Evolutionary conservation across 352 stramenopile species (phyloP).

Genomic region (Thalassiosira mediterranea): DNA sequence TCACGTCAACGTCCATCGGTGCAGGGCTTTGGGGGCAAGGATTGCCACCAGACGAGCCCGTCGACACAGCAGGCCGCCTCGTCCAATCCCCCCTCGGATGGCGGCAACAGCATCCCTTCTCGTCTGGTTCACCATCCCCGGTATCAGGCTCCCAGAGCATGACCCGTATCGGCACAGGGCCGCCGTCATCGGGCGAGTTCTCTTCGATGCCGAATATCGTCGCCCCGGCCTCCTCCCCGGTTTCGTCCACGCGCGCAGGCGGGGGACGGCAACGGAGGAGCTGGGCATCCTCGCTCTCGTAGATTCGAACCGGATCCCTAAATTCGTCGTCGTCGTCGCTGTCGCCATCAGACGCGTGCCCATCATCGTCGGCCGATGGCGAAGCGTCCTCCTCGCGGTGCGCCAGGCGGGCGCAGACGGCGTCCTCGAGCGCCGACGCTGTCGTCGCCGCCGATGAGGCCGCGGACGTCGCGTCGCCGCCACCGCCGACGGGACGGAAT

Average conservation of each 20-base stretch:
- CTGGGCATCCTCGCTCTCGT: slow-evolving; percentile 42
- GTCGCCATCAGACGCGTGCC: background rate
- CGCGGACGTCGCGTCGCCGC: no score
- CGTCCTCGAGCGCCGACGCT: slow-evolving; percentile 22
- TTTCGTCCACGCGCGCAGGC: background rate
- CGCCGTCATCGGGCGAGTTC: background rate
- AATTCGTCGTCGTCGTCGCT: background rate
- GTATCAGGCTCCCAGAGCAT: background rate
- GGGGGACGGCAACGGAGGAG: slow-evolving; percentile 42
- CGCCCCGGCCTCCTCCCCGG: background rate
- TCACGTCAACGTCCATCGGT: slow-evolving; percentile 23
- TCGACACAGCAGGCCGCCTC: background rate
- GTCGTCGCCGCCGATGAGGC: slow-evolving; percentile 5
- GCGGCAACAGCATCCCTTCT: slow-evolving; percentile 36
- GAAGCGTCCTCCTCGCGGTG: background rate
- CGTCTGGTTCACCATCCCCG: slow-evolving; percentile 6
- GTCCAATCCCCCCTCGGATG: slow-evolving; percentile 46
- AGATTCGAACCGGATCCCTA: slow-evolving; percentile 34
- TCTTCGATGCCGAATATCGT: slow-evolving; percentile 40
- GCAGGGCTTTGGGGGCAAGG: background rate
- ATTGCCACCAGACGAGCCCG: background rate
- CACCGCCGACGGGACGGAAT: background rate
- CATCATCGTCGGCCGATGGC: background rate
- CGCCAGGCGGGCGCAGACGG: slow-evolving; percentile 15
- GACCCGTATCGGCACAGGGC: background rate